These are phyloP conservation scores for Yamadazyma paraphyllophila DNA, from an alignment of 805 yeast genomes.

Conservation along the genomic window DNA sequence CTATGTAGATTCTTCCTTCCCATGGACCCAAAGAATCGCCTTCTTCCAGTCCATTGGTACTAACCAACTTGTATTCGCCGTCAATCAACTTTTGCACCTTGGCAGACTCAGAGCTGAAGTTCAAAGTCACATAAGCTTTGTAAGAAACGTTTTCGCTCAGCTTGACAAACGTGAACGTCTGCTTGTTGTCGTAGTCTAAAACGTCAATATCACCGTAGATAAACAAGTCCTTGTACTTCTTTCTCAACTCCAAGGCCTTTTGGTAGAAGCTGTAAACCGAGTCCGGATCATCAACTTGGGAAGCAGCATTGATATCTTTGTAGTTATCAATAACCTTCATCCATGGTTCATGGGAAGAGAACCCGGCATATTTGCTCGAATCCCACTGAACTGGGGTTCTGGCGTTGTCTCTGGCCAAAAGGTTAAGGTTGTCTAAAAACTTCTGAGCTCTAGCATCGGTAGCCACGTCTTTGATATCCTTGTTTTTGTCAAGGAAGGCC, in stretches of 20 bases:
- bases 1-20: constrained; percentile 43
- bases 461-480: constrained; percentile 19
- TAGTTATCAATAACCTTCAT: constrained; percentile 50
- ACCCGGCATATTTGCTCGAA: constrained; percentile 43
- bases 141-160: constrained; percentile 18
- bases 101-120: constrained; percentile 36
- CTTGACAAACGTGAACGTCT: constrained; percentile 44
- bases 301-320: constrained; percentile 46
- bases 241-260: constrained; percentile 42
- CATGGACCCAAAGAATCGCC: constrained; percentile 35
- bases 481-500: constrained; percentile 21
- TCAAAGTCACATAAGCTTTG: constrained; percentile 39
- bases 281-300: constrained; percentile 43
- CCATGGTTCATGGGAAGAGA: constrained; percentile 52
- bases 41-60: constrained; percentile 26
- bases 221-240: constrained; percentile 41
- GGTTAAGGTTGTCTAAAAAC: constrained; percentile 32
- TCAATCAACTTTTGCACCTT: constrained; percentile 28
- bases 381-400: constrained; percentile 61
- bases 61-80: constrained; percentile 29
- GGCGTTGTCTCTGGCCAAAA: constrained; percentile 51
- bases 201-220: constrained; percentile 47
- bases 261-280: constrained; percentile 49
- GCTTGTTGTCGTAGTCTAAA: constrained; percentile 41
- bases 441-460: constrained; percentile 9